Base-by-base conservation (phyloP, 2,329 filamentous ascomycete species). In the Aspergillus terreus region DNA sequence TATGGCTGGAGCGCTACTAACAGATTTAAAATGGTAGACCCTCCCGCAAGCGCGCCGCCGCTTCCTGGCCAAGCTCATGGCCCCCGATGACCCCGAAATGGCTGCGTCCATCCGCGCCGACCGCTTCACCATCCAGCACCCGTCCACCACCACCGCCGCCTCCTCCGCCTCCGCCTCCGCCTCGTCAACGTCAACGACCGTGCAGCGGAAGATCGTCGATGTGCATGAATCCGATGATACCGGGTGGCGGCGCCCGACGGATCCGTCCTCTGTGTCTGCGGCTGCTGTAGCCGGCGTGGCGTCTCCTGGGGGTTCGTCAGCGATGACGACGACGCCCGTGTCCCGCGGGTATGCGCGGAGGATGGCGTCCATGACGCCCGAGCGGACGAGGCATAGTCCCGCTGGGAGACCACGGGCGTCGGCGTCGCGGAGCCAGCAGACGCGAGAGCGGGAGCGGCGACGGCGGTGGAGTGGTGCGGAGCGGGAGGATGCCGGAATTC, bases 21-120 rank as follows among this genome's bases (percentile, higher is more conserved):
- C 35, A 15, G 33, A 43, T 33, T 19, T 23, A 4, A 23, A 48
- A 50, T 36, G 32, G 41, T 36, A 73, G 69, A 70, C 71, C 38
- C 64, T 73, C 46, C 70, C 71, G 1, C 66, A 72, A 64, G 64
- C 68, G 21, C 67, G 70, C 33, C 64, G 67, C 6, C 65, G 66
- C 33, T 71, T 73, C 50, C 54, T 65, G 25, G 60, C 69, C 6
- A 69, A 68, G 40, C 59, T 72, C 2, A 59, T 73, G 40, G 60
- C 66, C 2, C 61, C 64, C 5, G 61, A 63, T 10, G 62, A 69
- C 45, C 57, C 60, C 0, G 44, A 54, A 5, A 47, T 58, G 6
- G 65, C 65, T n/a, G 59, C 63, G 1, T 58, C 62, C 9, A 56
- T 69, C 10, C 62, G 63, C 41, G 63, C 60, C 4, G 63, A 63